Evolutionary conservation across 140 eudicot genomes (phyloP).

Genomic region (Flaveria floridana): DNA sequence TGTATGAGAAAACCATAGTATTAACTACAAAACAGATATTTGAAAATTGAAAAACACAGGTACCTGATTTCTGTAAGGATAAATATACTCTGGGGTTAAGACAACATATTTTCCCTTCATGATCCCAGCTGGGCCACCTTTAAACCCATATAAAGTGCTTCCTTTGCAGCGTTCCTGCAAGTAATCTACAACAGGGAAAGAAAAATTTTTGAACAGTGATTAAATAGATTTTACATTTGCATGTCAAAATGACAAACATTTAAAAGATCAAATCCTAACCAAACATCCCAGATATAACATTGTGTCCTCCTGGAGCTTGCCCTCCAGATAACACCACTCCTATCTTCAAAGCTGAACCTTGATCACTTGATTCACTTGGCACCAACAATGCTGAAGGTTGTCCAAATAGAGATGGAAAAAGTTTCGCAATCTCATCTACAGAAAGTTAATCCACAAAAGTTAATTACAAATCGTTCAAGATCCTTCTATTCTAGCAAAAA

Average conservation of each 20-base stretch:
- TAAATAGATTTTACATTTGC: not conserved
- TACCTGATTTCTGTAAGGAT: conserved; percentile 77
- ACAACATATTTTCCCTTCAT: conserved; percentile 63
- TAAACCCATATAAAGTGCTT: conserved; percentile 64
- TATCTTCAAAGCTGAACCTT: conserved; percentile 48
- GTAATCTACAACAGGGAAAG: conserved; percentile 41
- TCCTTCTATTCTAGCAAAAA: conserved; percentile 30
- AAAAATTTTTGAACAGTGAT: not conserved
- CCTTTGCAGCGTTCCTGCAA: conserved; percentile 66
- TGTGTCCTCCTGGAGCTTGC: conserved; percentile 84
- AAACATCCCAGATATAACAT: conserved; percentile 68
- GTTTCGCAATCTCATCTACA: conserved; percentile 91
- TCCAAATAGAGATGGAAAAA: conserved; percentile 82
- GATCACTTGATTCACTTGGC: conserved; percentile 54
- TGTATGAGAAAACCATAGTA: not conserved
- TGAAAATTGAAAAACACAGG: not conserved
- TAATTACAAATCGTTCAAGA: conserved; percentile 8
- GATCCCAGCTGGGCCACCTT: conserved; percentile 79
- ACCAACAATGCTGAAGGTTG: conserved; percentile 81
- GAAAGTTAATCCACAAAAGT: conserved; percentile 4
- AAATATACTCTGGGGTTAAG: conserved; percentile 52
- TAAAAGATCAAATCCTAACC: conserved; percentile 43
- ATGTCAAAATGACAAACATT: not conserved
- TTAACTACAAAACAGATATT: not conserved
- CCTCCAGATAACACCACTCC: conserved; percentile 82